Conservation (phyloP, 2,329 filamentous ascomycete species). For the Arthroderma sp. region DNA sequence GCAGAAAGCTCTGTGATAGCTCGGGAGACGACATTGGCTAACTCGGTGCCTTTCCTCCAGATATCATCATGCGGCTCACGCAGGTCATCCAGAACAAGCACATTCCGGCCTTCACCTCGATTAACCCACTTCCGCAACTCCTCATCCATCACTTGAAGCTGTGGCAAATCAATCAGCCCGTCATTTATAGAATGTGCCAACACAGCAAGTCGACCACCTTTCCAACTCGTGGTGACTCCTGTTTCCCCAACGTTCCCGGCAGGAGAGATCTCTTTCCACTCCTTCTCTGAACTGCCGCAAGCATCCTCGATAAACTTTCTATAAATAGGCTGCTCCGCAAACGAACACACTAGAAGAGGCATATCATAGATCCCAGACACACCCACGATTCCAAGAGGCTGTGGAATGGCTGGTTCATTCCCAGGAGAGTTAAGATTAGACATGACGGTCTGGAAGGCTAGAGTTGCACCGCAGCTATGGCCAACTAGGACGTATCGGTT, state of each 20-base stretch:
- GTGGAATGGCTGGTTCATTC: constrained; percentile 8
- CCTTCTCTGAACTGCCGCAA: constrained; percentile 25
- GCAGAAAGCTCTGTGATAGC: constrained; percentile 19
- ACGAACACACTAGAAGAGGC: constrained; percentile 21
- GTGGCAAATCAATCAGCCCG: constrained; percentile 26
- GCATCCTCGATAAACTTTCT: constrained; percentile 29
- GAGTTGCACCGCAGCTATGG: constrained; percentile 35
- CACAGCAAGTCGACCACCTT: constrained; percentile 22
- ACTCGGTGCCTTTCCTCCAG: constrained; percentile 28
- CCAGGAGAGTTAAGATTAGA: constrained; percentile 10
- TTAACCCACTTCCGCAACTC: constrained; percentile 37
- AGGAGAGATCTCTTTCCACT: constrained; percentile 30
- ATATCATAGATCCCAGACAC: constrained; percentile 35
- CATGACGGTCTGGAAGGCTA: constrained; percentile 34
- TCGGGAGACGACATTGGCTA: constrained; percentile 25
- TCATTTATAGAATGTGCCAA: constrained; percentile 31
- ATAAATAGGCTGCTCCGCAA: constrained; percentile 22
- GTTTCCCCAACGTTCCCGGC: too few relatives aligned
- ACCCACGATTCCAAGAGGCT: constrained; percentile 28
- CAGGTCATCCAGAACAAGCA: constrained; percentile 26
- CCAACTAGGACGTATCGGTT: constrained; percentile 31
- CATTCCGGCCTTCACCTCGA: constrained; percentile 24
- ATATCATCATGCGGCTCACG: constrained; percentile 29
- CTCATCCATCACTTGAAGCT: constrained; percentile 34
- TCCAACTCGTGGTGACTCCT: constrained; percentile 22